Evolutionary conservation across 2,329 filamentous ascomycete species (phyloP), one percentile per base, ranked within the genome.

Genomic region (Neofusicoccum sp.): DNA sequence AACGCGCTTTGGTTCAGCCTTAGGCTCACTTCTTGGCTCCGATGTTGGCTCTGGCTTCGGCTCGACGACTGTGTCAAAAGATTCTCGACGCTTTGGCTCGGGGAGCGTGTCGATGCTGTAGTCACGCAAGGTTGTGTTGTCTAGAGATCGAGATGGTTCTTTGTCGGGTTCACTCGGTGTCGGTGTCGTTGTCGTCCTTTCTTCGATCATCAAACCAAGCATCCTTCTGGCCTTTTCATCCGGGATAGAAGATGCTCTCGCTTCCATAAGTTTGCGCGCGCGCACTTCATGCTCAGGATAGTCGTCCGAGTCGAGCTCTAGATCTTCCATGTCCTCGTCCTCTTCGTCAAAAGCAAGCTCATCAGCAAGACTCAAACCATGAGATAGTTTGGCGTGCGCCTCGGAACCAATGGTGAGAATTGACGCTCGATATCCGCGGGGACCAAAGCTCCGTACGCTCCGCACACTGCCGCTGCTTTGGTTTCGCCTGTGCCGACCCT

Each of bases 341-440:
- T 94, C 91, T 65, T 91, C 90, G 63, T 93, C 91, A 66, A 97
- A 90, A 66, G 91, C 89, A 61, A 99, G 84, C 78, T 99, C 95
- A 69, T 98, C 93, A 0, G 95, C 95, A 44, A 99, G 82, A 66
- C 90, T 96, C 64, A 92, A 77, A 1, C 89, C 90, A 69, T 87
- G 41, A 9, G 54, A 87, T 3, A 79, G 71, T 71, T 88, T 89
- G 22, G 80, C 77, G 8, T 80, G 75, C 3, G 83, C 84, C 64
- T 82, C 79, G 8, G 78, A 77, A 66, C 82, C 82, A n/a, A 84
- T 82, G 66, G 83, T 88, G 66, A 90, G 80, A 29, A 89, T 79
- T 2, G 93, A 96, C 72, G 89, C 91, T 34, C 92, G 87, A 66
- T 92, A 84, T 73, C 88, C 79, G 49, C 80, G 78, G 43, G 54